Evolutionary conservation across 2,329 filamentous ascomycete genomes (phyloP).

Genomic region (Colletotrichum sojae): DNA sequence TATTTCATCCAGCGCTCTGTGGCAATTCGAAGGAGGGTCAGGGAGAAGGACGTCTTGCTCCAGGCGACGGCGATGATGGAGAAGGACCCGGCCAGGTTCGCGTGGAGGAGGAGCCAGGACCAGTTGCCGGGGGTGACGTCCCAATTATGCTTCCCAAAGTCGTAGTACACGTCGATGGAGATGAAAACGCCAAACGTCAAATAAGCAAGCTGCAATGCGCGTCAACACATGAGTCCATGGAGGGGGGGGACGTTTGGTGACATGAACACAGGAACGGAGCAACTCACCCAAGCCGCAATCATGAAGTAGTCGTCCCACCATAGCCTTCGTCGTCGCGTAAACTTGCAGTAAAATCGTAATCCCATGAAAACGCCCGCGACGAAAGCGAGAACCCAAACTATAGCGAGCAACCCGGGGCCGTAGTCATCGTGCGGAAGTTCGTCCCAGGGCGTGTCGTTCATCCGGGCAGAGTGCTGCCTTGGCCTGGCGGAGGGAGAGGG

Average conservation of each 20-base stretch:
- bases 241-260: background rate
- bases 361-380: conserved; percentile 38
- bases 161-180: conserved; percentile 33
- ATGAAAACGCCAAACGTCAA: conserved; percentile 32
- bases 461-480: conserved; percentile 3
- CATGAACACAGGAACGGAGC: too few relatives aligned
- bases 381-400: conserved; percentile 31
- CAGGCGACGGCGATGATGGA: conserved; percentile 45
- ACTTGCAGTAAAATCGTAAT: conserved; percentile 44
- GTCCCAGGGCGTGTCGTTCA: conserved; percentile 26
- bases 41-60: conserved; percentile 49
- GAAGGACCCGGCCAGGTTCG: conserved; percentile 40
- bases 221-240: background rate
- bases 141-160: conserved; percentile 40
- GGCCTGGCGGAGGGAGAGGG: conserved; percentile 3
- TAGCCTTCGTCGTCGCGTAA: conserved; percentile 33
- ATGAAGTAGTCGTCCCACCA: conserved; percentile 44
- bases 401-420: conserved; percentile 29
- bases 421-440: conserved; percentile 39
- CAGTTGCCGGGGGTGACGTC: conserved; percentile 34
- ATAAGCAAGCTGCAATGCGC: conserved; percentile 21
- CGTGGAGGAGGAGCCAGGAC: conserved; percentile 38
- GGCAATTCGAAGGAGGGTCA: conserved; percentile 48
- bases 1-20: conserved; percentile 43
- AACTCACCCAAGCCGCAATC: conserved; percentile 42